Evolutionary conservation across 441 rosid genomes (phyloP), one percentile per base, ranked within the genome.

Genomic region (Monsonia emarginata): DNA sequence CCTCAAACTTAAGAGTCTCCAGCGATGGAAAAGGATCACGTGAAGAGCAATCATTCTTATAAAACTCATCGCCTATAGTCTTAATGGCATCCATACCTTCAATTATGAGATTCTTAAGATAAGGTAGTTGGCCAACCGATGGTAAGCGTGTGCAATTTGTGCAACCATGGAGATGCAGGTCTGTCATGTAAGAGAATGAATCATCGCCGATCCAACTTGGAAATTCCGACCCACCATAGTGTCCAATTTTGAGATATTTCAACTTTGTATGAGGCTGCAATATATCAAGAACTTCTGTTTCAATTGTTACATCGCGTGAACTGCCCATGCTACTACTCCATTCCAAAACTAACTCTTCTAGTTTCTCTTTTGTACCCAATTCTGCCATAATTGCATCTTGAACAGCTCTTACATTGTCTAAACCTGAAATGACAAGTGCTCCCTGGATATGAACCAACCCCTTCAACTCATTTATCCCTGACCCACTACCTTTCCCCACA

Each of bases 51-150:
- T n/a, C 44, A 13, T 24, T 22, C 32, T 71, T 71, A 40, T 6
- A 62, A 60, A 69, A 74, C 21, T 69, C 71, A 25, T 13, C 9
- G 32, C 46, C 74, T n/a, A 65, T 36, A 1, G 3, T 16, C 22
- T 38, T 10, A 5, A 69, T 40, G n/a, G 25, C 54, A 61, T 1
- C 5, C 68, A 74, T 69, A 16, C 64, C 18, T 11, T 60, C 38
- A 7, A 69, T 52, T 19, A 11, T 4, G 34, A 68, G 21, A 10
- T 42, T 44, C 65, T 69, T 65, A 8, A 78, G 71, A 5, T 22
- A 28, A 0, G 74, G 78, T 24, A 78, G 65, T 9, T 14, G 38
- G 56, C 81, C 81, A 10, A 74, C 72, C 13, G 74, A 61, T 24
- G 76, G 78, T 50, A 78, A 63, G 9, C 61, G 46, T 38, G 24